Evolutionary conservation across 192 early-diverging fungal species (phyloP).

Genomic region (Paraglomus occultum): DNA sequence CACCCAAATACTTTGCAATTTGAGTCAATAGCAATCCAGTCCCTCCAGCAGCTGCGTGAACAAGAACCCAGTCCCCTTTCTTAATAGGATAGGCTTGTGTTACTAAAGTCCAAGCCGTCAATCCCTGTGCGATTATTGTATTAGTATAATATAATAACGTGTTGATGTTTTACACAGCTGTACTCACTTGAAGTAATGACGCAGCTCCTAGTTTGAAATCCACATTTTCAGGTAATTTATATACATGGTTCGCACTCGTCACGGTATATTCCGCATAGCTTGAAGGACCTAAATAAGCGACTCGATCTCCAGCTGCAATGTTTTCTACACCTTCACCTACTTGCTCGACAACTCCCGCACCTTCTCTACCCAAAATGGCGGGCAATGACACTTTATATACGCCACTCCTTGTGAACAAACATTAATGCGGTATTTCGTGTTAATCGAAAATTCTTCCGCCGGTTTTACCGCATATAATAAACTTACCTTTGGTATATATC

Average conservation of each 20-base stretch:
- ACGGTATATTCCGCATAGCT: constrained; percentile 78
- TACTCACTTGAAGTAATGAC: constrained; percentile 66
- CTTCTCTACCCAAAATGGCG: constrained; percentile 76
- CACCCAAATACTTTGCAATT: constrained; percentile 71
- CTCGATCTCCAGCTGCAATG: constrained; percentile 77
- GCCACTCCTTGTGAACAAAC: constrained; percentile 49
- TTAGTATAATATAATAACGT: constrained; percentile 24
- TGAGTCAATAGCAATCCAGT: constrained; percentile 81
- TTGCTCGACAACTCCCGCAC: constrained; percentile 71
- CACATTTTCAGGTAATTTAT: constrained; percentile 46
- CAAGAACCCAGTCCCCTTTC: constrained; percentile 73
- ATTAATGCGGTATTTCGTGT: too few relatives aligned
- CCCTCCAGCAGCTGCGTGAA: constrained; percentile 91
- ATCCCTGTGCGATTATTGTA: constrained; percentile 66
- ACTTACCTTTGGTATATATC: constrained; percentile 78
- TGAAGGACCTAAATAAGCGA: constrained; percentile 64
- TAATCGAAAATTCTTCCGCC: too few relatives aligned
- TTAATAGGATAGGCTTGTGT: constrained; percentile 69
- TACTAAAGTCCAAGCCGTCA: constrained; percentile 78
- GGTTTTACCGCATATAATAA: not conserved
- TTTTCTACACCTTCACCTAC: constrained; percentile 65
- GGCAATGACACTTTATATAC: constrained; percentile 67
- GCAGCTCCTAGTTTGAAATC: constrained; percentile 63
- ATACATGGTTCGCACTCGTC: constrained; percentile 29
- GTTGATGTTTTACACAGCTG: constrained; percentile 38